Evolutionary conservation across 1,284 basidiomycete species (phyloP).

Genomic region (Coniferiporia weirii): DNA sequence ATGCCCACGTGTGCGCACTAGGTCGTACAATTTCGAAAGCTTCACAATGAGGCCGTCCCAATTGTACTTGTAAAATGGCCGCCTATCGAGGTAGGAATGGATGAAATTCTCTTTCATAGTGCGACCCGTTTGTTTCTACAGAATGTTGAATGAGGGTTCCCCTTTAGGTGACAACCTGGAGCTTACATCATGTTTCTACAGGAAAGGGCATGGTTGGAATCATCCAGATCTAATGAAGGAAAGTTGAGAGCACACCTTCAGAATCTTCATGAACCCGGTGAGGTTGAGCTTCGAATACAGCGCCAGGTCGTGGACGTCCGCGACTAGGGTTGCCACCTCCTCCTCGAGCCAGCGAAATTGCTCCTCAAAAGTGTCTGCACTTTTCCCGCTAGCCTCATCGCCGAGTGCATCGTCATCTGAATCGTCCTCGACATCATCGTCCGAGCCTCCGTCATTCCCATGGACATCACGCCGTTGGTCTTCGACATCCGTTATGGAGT

Average conservation of each 20-base stretch:
- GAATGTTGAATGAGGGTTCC: constrained; percentile 7
- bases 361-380: constrained; percentile 79
- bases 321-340: constrained; percentile 92
- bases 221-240: constrained; percentile 6
- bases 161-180: neutral
- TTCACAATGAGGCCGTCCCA: constrained; percentile 96
- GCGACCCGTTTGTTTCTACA: constrained; percentile 73
- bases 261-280: constrained; percentile 98
- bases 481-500: constrained; percentile 43
- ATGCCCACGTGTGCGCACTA: constrained; percentile 93
- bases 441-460: constrained; percentile 66
- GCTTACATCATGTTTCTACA: constrained; percentile 76
- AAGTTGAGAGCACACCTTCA: constrained; percentile 57
- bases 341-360: constrained; percentile 89
- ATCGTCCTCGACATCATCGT: constrained; percentile 32
- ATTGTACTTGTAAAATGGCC: constrained; percentile 94
- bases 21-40: constrained; percentile 91
- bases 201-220: neutral
- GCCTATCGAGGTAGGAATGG: constrained; percentile 89
- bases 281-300: constrained; percentile 94
- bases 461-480: constrained; percentile 52
- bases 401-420: constrained; percentile 34
- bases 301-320: constrained; percentile 97
- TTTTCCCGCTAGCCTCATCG: constrained; percentile 49
- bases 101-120: constrained; percentile 70